Base-by-base conservation (phyloP, 192 early-diverging fungal genomes). In the Mortierella hygrophila region DNA sequence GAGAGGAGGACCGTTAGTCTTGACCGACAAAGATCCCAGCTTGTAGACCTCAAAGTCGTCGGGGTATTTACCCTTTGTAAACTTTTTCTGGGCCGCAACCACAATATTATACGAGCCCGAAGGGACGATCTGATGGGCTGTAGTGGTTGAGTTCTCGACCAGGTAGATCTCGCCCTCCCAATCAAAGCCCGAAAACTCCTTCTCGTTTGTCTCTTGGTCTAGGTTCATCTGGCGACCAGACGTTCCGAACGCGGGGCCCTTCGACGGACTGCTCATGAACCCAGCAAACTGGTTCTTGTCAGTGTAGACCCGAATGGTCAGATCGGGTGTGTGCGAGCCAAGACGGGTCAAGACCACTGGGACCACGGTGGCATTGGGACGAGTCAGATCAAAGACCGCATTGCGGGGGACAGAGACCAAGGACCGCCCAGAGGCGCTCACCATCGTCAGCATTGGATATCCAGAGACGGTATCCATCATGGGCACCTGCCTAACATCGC, bases 31-130 rank as follows among this genome's bases (percentile, higher is more conserved):
- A 7, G 29, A 32, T 26, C 26, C 26, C 60, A 65, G 26, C 29
- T 65, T 65, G 60, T 74, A 85, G 74, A 80, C 69, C 75, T 85
- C 83, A 72, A 76, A 85, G 44, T 85, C 83, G 5, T 23, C 55
- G 10, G 83, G 83, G 78, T 76, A 85, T 0, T 6, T 21, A 1
- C 83, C 83, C 78, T 80, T 85, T 46, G 74, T 79, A n/a, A 85
- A 37, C 78, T 85, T 85, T 60, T 77, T 75, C 54, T 85, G 83
- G 5, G 52, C 40, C 9, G 83, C 83, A n/a, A 80, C 73, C 0
- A 69, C 83, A 60, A 85, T 60, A n/a, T n/a, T 49, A 46, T 85
- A 85, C 10, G 74, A 77, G 11, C 83, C 83, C 0, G 69, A 29
- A 9, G 52, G 52, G 60, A 65, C 60, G 6, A 85, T 8, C 6